Conservation (phyloP, 768 basidiomycete genomes). For the Tylopilus rubrobrunneus region DNA sequence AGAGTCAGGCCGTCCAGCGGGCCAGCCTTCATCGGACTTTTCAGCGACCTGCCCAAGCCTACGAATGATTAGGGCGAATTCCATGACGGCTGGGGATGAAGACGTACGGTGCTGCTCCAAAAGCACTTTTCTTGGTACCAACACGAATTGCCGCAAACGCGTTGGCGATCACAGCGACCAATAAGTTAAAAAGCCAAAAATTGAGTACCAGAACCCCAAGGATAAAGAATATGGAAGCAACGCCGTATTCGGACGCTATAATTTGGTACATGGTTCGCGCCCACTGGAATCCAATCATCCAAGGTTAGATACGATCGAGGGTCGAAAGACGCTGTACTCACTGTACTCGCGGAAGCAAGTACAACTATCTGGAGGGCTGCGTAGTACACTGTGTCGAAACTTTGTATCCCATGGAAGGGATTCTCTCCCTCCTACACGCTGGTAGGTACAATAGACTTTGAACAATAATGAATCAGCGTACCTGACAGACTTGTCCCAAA, state of each 20-base stretch:
- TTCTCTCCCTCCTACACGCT: conserved; percentile 55
- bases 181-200: conserved; percentile 90
- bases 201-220: conserved; percentile 80
- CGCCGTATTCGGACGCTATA: conserved; percentile 86
- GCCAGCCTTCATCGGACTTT: conserved; percentile 63
- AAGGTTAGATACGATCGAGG: too few relatives aligned
- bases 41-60: conserved; percentile 42
- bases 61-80: background rate
- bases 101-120: conserved; percentile 58
- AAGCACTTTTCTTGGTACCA: conserved; percentile 87
- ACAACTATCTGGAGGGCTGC: conserved; percentile 81
- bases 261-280: conserved; percentile 78
- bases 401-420: conserved; percentile 60
- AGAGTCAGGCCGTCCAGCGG: conserved; percentile 40
- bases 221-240: conserved; percentile 85
- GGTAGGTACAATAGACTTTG: background rate
- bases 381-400: conserved; percentile 88
- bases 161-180: conserved; percentile 94
- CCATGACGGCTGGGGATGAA: background rate
- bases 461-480: conserved; percentile 27
- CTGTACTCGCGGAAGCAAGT: conserved; percentile 74
- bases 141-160: conserved; percentile 84
- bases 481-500: conserved; percentile 76
- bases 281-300: conserved; percentile 45
- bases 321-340: conserved; percentile 33